Conservation (phyloP, 176 grass and related monocot genomes). For the Eragrostis curvula region DNA sequence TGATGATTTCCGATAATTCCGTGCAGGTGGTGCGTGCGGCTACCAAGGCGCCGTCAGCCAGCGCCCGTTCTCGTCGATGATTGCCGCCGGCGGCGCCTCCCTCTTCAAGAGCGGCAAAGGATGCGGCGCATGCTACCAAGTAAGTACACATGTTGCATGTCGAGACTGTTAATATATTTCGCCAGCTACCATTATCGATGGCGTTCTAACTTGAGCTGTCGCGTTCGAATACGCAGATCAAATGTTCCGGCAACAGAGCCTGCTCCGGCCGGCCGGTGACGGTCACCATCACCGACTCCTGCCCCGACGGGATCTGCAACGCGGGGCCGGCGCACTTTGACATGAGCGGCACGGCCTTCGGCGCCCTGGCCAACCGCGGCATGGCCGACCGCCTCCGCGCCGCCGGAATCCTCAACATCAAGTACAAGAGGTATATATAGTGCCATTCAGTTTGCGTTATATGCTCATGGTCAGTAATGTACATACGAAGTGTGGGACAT, state of each 20-base stretch:
- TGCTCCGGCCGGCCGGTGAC: constrained; percentile 76
- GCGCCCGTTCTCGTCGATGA: constrained; percentile 64
- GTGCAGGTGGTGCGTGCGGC: constrained; percentile 77
- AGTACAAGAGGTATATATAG: constrained; percentile 48
- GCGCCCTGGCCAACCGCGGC: constrained; percentile 62
- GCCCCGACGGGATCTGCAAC: constrained; percentile 56
- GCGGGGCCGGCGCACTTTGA: constrained; percentile 61
- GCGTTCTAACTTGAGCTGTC: no score
- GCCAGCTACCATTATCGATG: not conserved
- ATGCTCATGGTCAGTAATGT: no score
- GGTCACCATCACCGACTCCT: constrained; percentile 71
- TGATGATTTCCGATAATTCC: not conserved
- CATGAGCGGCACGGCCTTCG: constrained; percentile 82
- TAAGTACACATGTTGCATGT: not conserved
- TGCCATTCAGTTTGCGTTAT: no score
- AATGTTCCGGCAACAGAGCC: constrained; percentile 55
- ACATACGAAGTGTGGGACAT: no score
- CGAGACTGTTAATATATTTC: not conserved
- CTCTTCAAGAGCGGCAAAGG: constrained; percentile 77
- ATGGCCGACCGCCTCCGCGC: constrained; percentile 62
- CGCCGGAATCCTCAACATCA: constrained; percentile 58
- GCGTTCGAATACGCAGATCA: constrained; percentile 46
- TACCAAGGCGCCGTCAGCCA: constrained; percentile 58
- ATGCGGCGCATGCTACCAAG: constrained; percentile 85
- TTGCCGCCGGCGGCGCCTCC: constrained; percentile 59